phyloP scores from a whole-genome alignment of 176 grass and related monocot genomes.

The Dendrocalamus sinicus region DNA sequence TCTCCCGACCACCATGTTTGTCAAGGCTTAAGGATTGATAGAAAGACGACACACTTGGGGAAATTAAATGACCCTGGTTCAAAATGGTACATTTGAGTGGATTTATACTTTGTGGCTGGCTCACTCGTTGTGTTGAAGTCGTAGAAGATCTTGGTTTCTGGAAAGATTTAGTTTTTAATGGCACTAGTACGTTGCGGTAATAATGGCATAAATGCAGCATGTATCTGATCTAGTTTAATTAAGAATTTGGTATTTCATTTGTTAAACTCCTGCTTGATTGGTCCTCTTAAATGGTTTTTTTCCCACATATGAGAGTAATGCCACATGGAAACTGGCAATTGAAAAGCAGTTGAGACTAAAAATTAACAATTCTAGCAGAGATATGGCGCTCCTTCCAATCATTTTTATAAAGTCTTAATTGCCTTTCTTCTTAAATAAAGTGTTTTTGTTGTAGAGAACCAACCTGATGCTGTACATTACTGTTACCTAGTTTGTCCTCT shows the following conservation, averaged over 20 bases:
- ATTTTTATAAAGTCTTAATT: not conserved
- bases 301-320: not conserved
- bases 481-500: not conserved
- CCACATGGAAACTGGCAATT: not conserved
- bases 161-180: slow-evolving; percentile 17
- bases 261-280: not conserved
- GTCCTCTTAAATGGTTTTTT: not conserved
- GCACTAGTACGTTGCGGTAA: not conserved
- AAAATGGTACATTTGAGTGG: slow-evolving; percentile 17
- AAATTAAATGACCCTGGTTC: not conserved
- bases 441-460: not conserved
- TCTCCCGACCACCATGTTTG: not conserved
- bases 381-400: not conserved
- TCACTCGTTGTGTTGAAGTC: slow-evolving; percentile 7
- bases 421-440: not conserved
- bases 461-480: not conserved
- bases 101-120: not conserved
- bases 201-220: not conserved
- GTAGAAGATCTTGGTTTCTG: not conserved
- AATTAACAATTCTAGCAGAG: not conserved
- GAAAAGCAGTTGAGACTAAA: not conserved
- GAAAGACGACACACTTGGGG: not conserved
- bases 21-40: not conserved
- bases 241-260: not conserved
- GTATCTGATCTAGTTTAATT: not conserved